Evolutionary conservation across 352 stramenopile species (phyloP).

Genomic region (Phytopythium chamaehyphon): DNA sequence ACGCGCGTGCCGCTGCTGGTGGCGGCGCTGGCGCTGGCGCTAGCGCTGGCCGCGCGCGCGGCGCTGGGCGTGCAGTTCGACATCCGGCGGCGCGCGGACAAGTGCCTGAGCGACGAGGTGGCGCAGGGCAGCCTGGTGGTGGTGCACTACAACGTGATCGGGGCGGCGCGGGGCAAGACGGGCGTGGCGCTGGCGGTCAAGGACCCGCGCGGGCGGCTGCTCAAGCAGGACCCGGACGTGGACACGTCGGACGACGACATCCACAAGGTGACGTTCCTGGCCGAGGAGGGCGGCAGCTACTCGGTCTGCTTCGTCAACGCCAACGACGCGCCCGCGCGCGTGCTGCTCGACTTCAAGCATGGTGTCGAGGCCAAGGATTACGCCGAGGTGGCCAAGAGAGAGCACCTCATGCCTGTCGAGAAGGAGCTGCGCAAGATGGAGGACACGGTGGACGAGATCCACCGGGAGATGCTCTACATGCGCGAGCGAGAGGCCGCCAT

Average conservation of each 20-base stretch:
- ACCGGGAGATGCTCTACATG: conserved; percentile 90
- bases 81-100: conserved; percentile 56
- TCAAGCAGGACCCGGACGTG: conserved; percentile 84
- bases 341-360: conserved; percentile 87
- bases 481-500: conserved; percentile 80
- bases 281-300: conserved; percentile 62
- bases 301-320: conserved; percentile 80
- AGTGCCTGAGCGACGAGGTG: conserved; percentile 85
- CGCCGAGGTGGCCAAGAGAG: conserved; percentile 82
- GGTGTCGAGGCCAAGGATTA: conserved; percentile 88
- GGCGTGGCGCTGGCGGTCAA: conserved; percentile 68
- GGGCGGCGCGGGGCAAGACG: conserved; percentile 55
- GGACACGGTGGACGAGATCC: conserved; percentile 86
- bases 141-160: conserved; percentile 81
- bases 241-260: conserved; percentile 77
- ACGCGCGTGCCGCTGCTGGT: conserved; percentile 9
- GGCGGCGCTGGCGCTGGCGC: conserved; percentile 31
- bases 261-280: conserved; percentile 84
- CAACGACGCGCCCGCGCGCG: conserved; percentile 64
- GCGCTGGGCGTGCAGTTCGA: conserved; percentile 74
- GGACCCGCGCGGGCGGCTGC: conserved; percentile 68
- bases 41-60: conserved; percentile 16
- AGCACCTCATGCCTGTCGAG: conserved; percentile 88
- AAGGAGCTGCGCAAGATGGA: conserved; percentile 89
- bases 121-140: conserved; percentile 72